Conservation (phyloP, 495 filamentous ascomycete species). For the Xylaria grammica region DNA sequence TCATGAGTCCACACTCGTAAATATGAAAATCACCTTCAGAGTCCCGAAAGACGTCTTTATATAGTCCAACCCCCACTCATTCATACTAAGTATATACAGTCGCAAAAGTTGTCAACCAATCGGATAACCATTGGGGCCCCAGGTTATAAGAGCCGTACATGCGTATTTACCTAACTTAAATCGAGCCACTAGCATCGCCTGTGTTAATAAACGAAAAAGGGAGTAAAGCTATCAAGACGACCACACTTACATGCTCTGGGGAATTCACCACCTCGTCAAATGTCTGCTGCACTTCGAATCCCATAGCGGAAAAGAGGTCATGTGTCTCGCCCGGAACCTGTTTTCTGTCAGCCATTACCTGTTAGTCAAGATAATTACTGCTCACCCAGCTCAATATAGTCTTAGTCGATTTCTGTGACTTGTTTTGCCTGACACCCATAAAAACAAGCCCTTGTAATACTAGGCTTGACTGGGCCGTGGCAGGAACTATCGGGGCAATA, state of each 20-base stretch:
- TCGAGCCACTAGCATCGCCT: constrained; percentile 43
- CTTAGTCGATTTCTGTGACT: constrained; percentile 70
- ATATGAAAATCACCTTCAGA: background rate
- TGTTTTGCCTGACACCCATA: constrained; percentile 82
- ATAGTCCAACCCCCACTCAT: background rate
- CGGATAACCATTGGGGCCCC: background rate
- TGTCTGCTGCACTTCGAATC: constrained; percentile 73
- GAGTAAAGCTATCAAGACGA: background rate
- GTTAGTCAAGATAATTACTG: constrained; percentile 18
- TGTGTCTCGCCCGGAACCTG: constrained; percentile 73
- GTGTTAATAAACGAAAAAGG: constrained; percentile 9
- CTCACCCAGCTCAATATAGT: constrained; percentile 79
- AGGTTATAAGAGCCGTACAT: background rate
- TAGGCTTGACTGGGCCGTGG: constrained; percentile 69
- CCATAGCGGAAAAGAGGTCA: constrained; percentile 75
- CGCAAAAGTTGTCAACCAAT: too few species aligned
- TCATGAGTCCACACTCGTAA: background rate
- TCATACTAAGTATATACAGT: too few species aligned
- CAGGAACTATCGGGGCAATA: constrained; percentile 77
- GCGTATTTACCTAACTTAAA: constrained; percentile 31
- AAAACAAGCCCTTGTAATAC: constrained; percentile 79
- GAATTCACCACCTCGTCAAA: constrained; percentile 84
- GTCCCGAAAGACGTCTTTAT: background rate
- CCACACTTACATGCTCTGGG: constrained; percentile 60
- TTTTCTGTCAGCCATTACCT: constrained; percentile 32